A percentile compares a stretch with the other conserved stretches of the same genome.
phyloP scores from a whole-genome alignment of 768 basidiomycete genomes.

The Collybiopsis confluens region DNA sequence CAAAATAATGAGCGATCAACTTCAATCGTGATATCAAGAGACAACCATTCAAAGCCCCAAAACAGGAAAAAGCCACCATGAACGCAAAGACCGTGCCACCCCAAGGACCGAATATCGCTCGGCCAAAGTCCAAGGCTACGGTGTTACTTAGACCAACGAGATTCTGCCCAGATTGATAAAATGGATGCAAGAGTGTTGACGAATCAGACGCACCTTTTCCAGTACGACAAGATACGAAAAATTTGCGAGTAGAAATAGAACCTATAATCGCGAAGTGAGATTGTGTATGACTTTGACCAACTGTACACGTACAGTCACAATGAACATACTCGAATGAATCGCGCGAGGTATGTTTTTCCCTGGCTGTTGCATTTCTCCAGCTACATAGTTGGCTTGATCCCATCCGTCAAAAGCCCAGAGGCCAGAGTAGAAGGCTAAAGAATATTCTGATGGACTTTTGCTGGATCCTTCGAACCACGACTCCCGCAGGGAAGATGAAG shows the following conservation, averaged over 20 bases:
- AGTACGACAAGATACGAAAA: conserved; percentile 90
- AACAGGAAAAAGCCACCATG: conserved; percentile 92
- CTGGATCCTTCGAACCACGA: conserved; percentile 74
- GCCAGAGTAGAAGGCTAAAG: conserved; percentile 92
- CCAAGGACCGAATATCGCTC: conserved; percentile 77
- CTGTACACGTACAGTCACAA: conserved; percentile 58
- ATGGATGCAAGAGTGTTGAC: too few relatives aligned
- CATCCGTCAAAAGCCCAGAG: conserved; percentile 97
- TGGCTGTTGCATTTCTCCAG: conserved; percentile 80
- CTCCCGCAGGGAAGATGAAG: conserved; percentile 61
- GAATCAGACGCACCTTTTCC: conserved; percentile 52
- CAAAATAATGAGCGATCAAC: conserved; percentile 11
- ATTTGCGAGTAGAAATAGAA: conserved; percentile 79
- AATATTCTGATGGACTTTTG: conserved; percentile 77
- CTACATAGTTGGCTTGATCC: conserved; percentile 91
- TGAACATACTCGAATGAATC: conserved; percentile 86
- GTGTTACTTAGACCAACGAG: conserved; percentile 80
- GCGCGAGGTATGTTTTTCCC: conserved; percentile 84
- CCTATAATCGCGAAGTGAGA: conserved; percentile 30
- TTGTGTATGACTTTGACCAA: background rate
- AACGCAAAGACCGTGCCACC: conserved; percentile 86
- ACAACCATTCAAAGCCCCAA: conserved; percentile 88
- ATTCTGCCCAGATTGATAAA: conserved; percentile 31
- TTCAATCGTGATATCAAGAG: conserved; percentile 6
- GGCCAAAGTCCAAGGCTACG: conserved; percentile 89